Evolutionary conservation across 495 filamentous ascomycete genomes (phyloP), one percentile per base, ranked within the genome.

Genomic region (Pseudoneurospora amorphoporcata): DNA sequence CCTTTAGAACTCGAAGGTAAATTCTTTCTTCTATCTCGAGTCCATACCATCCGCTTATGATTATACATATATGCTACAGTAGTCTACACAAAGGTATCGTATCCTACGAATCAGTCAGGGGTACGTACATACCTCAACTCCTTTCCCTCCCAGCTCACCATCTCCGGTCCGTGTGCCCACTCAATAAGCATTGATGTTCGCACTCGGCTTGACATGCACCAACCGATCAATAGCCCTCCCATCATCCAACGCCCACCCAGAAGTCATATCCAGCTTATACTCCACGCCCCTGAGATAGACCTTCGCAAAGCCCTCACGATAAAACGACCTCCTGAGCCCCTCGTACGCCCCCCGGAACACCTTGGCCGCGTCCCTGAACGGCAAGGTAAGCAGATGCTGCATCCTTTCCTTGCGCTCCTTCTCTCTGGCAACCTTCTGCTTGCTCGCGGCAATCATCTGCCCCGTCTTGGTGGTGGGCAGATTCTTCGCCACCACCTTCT

Each of bases 141-240:
- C 35, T 3, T 39, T 85, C 86, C 68, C 77, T 82, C 71, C 88
- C 89, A 83, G 87, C 86, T 41, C 83, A 88, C 76, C 79, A 82
- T 77, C 87, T 88, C 76, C 23, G 1, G 82, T 87, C 81, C 83
- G 86, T 71, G 80, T 37, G 86, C 35, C 88, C 86, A 74, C 86
- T 86, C 12, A 85, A 86, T 16, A 37, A 35, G 53, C 53, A 8
- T 4, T 65, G 10, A 65, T 35, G 32, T 65, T 29, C 86, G 88
- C 72, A 84, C 86, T 73, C 77, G 79, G 69, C 86, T 73, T 73
- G n/a, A 77, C 70, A 9, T 70, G 12, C 39, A 84, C 76, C 58
- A 88, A 73, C 73, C 86, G 75, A 74, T 88, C 86, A 68, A 88
- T 75, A 7, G 84, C 86, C 47, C 81, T 79, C 16, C 86, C 86